A percentile compares a stretch with the other conserved stretches of the same genome.
Conservation (phyloP, 169 alveolate species). For the Hepatocystis sp. region DNA sequence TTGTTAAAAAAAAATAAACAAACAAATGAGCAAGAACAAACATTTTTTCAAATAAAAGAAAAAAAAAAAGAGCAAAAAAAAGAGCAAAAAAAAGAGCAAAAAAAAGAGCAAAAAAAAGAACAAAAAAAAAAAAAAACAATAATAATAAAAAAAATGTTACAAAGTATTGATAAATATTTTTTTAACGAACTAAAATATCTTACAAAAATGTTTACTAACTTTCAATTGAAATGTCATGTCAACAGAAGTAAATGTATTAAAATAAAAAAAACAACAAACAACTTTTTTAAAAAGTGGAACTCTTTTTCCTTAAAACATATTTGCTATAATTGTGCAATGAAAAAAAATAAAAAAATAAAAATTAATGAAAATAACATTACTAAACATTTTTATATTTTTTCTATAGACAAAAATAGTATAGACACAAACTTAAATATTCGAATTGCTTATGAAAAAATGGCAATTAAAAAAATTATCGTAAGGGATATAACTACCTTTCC, state of each 20-base stretch:
- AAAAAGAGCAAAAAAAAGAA: too few relatives aligned
- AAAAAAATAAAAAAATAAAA: neutral
- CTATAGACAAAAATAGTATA: neutral
- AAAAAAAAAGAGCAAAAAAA: slow-evolving; percentile 8
- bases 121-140: too few relatives aligned
- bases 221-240: too few relatives aligned
- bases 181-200: slow-evolving; percentile 23
- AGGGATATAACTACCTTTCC: too few relatives aligned
- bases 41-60: neutral
- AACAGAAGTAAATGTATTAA: too few relatives aligned
- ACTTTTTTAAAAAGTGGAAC: too few relatives aligned
- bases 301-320: too few relatives aligned
- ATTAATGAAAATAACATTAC: slow-evolving; percentile 20
- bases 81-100: too few relatives aligned
- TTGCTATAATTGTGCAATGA: neutral
- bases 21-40: neutral
- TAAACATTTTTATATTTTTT: slow-evolving; percentile 12
- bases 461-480: slow-evolving; percentile 12
- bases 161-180: slow-evolving; percentile 12
- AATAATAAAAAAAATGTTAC: neutral
- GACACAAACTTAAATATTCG: neutral
- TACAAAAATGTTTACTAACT: slow-evolving; percentile 1
- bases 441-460: slow-evolving; percentile 17
- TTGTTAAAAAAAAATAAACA: slow-evolving; percentile 2
- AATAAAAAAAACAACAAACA: too few relatives aligned